Conservation (phyloP, 305 asterid genomes). For the Solanum aculeatissimum region DNA sequence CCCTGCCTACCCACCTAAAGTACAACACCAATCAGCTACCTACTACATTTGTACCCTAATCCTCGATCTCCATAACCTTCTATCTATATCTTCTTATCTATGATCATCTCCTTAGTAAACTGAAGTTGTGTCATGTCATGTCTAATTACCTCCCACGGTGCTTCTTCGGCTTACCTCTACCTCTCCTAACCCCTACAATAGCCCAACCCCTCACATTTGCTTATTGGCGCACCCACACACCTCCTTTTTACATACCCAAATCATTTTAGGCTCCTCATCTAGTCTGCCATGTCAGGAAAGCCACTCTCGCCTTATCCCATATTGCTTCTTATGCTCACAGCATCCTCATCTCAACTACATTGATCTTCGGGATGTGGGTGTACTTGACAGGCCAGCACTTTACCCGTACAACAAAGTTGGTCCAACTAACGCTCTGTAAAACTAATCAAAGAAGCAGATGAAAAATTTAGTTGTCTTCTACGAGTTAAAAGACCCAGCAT, state of each 20-base stretch:
- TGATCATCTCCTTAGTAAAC: neutral
- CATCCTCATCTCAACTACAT: neutral
- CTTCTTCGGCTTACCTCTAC: neutral
- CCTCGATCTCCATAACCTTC: neutral
- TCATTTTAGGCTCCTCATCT: neutral
- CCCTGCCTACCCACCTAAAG: neutral
- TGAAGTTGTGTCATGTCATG: neutral
- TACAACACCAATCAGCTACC: neutral
- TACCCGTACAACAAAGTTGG: neutral
- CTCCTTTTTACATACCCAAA: neutral
- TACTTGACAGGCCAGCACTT: neutral
- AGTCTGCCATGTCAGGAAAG: neutral
- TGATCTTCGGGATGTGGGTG: neutral
- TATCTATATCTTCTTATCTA: neutral
- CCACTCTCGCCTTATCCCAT: neutral
- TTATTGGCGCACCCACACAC: neutral
- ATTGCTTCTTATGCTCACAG: neutral
- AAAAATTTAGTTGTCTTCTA: neutral
- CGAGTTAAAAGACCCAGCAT: neutral
- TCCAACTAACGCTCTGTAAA: neutral
- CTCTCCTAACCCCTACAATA: neutral
- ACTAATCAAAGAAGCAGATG: neutral
- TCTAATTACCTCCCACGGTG: accelerated
- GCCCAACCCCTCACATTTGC: neutral
- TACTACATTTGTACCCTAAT: neutral